A percentile compares a stretch with the other conserved stretches of the same genome.
Evolutionary conservation across 495 filamentous ascomycete species (phyloP).

Genomic region (Xylaria grammica): DNA sequence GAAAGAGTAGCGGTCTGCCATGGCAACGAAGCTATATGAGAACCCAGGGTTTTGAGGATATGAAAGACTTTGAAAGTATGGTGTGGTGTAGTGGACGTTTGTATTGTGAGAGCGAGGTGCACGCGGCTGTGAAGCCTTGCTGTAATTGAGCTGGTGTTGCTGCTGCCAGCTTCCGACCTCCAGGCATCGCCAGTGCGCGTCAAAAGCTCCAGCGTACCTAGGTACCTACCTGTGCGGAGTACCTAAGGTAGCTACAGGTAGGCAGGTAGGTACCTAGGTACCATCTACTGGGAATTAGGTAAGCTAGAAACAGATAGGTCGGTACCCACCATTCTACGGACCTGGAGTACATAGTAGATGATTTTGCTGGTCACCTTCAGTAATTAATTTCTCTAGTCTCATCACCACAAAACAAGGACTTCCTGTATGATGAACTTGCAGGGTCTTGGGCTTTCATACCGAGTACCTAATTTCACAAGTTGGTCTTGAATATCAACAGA

Average conservation of each 20-base stretch:
- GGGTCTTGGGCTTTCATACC: not conserved
- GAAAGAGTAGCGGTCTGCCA: conserved; percentile 99
- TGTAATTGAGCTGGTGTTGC: conserved; percentile 15
- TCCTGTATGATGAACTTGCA: conserved; percentile 2
- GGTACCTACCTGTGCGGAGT: too few relatives aligned
- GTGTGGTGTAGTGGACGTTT: conserved; percentile 14
- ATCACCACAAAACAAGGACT: too few relatives aligned
- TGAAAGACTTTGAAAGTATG: conserved; percentile 3
- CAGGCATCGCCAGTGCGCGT: conserved; percentile 30
- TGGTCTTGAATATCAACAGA: not conserved
- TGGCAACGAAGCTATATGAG: conserved; percentile 44
- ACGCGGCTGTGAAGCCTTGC: conserved; percentile 24
- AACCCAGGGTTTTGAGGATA: conserved; percentile 14
- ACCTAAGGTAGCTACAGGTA: too few relatives aligned
- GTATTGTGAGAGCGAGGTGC: conserved; percentile 5
- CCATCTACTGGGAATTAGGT: not conserved
- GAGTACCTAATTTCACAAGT: not conserved
- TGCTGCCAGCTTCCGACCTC: conserved; percentile 17
- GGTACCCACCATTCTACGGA: not conserved
- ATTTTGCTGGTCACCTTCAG: too few relatives aligned
- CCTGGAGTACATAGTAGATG: not conserved
- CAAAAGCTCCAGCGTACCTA: conserved; percentile 15
- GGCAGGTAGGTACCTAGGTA: conserved; percentile 13
- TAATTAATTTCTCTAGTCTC: too few relatives aligned
- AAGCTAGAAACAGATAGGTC: conserved; percentile 7